Conservation (phyloP, 768 basidiomycete genomes). For the Tubosaeta sp. region DNA sequence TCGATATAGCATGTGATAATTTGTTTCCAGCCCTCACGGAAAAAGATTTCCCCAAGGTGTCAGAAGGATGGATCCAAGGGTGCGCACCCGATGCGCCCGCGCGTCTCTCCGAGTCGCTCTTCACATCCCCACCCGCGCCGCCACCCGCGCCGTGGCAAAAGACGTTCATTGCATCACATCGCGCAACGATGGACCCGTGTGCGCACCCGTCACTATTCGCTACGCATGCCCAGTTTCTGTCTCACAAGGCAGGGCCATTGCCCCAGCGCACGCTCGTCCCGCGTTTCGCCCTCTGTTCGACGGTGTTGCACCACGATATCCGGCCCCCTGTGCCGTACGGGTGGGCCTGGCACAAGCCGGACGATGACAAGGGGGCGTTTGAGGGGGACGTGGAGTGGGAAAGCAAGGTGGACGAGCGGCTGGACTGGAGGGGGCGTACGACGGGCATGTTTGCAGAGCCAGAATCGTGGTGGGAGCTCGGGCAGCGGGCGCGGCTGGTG, state of each 20-base stretch:
- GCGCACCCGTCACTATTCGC: conserved; percentile 30
- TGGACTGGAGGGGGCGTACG: conserved; percentile 72
- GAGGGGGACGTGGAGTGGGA: conserved; percentile 61
- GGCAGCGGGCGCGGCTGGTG: conserved; percentile 50
- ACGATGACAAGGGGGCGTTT: conserved; percentile 20
- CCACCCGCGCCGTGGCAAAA: conserved; percentile 1
- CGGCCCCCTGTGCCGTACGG: conserved; percentile 44
- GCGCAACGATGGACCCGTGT: conserved; percentile 36
- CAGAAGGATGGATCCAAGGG: conserved; percentile 22
- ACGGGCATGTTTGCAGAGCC: conserved; percentile 54
- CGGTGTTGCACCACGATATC: conserved; percentile 52
- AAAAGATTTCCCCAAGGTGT: conserved; percentile 33
- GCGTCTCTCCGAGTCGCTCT: conserved; percentile 24
- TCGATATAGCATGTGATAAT: too few relatives aligned
- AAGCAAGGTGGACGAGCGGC: conserved; percentile 53
- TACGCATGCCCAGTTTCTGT: conserved; percentile 51
- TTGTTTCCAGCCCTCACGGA: conserved; percentile 22
- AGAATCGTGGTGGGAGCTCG: conserved; percentile 42
- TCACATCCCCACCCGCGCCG: background rate
- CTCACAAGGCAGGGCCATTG: conserved; percentile 41
- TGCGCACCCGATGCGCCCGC: conserved; percentile 24
- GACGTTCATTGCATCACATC: conserved; percentile 36
- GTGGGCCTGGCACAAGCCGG: conserved; percentile 34
- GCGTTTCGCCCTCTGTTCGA: conserved; percentile 49
- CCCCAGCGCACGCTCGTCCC: conserved; percentile 44